Conservation (phyloP, 2,329 filamentous ascomycete species). For the Onygenales sp. region DNA sequence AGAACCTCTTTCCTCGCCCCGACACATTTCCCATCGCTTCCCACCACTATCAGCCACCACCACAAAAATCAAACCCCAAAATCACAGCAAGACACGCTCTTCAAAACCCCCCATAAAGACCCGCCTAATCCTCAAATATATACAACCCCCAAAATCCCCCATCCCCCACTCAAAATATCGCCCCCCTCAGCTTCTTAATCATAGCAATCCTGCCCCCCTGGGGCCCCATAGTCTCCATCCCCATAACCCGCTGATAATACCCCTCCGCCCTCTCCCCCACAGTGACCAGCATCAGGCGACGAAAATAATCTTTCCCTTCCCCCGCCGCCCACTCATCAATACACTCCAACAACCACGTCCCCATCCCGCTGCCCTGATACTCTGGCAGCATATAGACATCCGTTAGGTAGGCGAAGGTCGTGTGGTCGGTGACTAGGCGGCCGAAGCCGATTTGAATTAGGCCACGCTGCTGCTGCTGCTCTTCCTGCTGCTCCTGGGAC, state of each 20-base stretch:
- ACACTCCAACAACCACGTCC: slow-evolving; percentile 54
- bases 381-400: slow-evolving; percentile 57
- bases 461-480: slow-evolving; percentile 10
- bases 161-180: background rate
- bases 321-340: slow-evolving; percentile 49
- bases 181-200: slow-evolving; percentile 6
- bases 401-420: slow-evolving; percentile 59
- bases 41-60: too few relatives aligned
- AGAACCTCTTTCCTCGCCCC: too few relatives aligned
- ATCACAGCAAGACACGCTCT: too few relatives aligned
- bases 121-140: background rate
- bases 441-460: slow-evolving; percentile 47
- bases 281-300: slow-evolving; percentile 44
- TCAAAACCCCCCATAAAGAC: too few relatives aligned
- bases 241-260: slow-evolving; percentile 11
- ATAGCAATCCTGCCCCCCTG: slow-evolving; percentile 5
- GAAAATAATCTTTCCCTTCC: slow-evolving; percentile 52
- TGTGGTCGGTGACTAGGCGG: slow-evolving; percentile 59
- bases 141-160: background rate
- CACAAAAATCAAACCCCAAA: too few relatives aligned
- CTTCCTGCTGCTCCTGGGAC: background rate
- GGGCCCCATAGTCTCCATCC: slow-evolving; percentile 6
- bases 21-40: too few relatives aligned
- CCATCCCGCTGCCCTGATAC: slow-evolving; percentile 54
- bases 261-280: slow-evolving; percentile 6